Base-by-base conservation (phyloP, 352 stramenopile genomes). In the Blastocystis sp. region DNA sequence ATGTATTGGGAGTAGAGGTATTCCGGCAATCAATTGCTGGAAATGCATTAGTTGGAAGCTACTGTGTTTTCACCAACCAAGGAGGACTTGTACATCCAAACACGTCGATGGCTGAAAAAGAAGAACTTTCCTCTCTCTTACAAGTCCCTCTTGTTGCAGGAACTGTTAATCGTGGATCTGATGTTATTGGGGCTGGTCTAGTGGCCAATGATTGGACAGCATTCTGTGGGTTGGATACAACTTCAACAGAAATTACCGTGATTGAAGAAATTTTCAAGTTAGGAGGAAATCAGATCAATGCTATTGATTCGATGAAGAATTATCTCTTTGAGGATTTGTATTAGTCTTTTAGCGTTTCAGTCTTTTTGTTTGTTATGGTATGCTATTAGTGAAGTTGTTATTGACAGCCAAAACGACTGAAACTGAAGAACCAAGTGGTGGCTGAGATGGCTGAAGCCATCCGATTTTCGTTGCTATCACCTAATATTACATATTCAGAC, bases 251-350 rank as follows among this genome's bases (percentile, higher is more conserved):
- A 92, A 98, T 99, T 90, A 97, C 92, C 88, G 97, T 99, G 51
- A 92, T 99, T 58, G 96, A 99, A 91, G 96, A 91, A 88, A 98
- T 99, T 88, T 99, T 99, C 92, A 98, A 98, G 92, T 92, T 99
- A 57, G 92, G 95, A 24, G 88, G 75, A 16, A 86, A 65, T 27
- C 49, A 69, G 16, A 27, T 19, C 16, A 85, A 83, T 21, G 37
- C 46, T 0, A 69, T 86, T 29, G 54, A 80, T 24, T 88, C 78
- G 24, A 67, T 88, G 63, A 86, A 86, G 42, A 58, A 49, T 51
- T 86, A 74, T 49, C 42, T 86, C 24, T 86, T 86, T 46, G 75
- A 86, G 29, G 19, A 21, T 66, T 73, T 61, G 69, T 80, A 61
- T 29, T 80, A 80, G 51, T 80, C 69, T 14, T 63, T 80, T 61